A percentile compares a stretch with the other conserved stretches of the same genome.
These are phyloP conservation scores for Neurospora africana DNA, from an alignment of 495 filamentous ascomycete genomes.

Conservation along the genomic window DNA sequence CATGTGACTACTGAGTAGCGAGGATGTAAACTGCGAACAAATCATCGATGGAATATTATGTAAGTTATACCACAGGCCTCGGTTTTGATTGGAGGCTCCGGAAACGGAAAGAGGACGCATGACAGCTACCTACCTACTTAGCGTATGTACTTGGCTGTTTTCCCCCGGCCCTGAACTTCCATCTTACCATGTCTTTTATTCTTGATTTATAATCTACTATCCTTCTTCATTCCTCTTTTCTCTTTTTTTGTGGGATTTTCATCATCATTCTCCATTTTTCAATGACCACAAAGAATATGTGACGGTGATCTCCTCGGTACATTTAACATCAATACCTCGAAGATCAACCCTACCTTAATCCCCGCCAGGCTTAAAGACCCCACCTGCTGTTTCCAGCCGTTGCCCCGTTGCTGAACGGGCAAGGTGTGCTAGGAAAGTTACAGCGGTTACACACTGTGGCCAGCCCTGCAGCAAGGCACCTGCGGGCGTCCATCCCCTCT, in stretches of 20 bases:
- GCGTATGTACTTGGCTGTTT: too few species aligned
- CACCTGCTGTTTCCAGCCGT: not conserved
- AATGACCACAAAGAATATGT: not conserved
- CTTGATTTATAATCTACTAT: not conserved
- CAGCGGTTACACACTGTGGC: not conserved
- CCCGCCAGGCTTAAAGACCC: not conserved
- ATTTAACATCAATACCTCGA: not conserved
- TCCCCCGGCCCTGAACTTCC: too few species aligned
- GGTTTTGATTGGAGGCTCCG: not conserved
- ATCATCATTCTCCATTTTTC: not conserved
- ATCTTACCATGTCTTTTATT: too few species aligned
- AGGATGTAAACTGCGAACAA: not conserved
- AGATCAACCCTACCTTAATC: too few species aligned
- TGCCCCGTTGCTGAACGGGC: not conserved
- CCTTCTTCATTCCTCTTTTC: not conserved
- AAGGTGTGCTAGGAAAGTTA: not conserved
- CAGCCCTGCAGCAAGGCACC: not conserved
- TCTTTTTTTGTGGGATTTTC: not conserved
- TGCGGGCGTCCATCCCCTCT: not conserved
- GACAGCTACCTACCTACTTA: too few species aligned
- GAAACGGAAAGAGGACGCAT: not conserved
- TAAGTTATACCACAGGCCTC: not conserved
- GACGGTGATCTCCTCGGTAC: not conserved
- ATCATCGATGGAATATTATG: not conserved
- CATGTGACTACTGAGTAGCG: not conserved